Evolutionary conservation across 139 green algal species (phyloP).

Genomic region (Closterium sp.): DNA sequence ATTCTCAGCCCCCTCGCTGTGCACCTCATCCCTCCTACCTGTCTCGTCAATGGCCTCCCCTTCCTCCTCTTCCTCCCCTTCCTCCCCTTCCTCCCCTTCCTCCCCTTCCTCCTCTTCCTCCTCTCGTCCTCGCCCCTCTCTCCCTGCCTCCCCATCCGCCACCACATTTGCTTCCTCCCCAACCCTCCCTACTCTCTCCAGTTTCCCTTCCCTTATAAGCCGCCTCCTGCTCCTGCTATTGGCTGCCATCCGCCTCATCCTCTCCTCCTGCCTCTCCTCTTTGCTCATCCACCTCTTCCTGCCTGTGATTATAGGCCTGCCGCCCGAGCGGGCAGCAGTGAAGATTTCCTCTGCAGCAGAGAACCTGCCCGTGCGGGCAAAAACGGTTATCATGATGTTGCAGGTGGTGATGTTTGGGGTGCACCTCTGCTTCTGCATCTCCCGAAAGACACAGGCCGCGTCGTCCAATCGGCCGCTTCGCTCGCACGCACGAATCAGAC

Average conservation of each 20-base stretch:
- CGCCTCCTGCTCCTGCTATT: not conserved
- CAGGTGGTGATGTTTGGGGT: constrained; percentile 18
- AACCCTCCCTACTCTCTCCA: not conserved
- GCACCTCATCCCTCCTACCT: not conserved
- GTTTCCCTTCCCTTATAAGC: not conserved
- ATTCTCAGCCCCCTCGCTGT: not conserved
- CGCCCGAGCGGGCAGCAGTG: too few species aligned
- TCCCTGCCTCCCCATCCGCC: not conserved
- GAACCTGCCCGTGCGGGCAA: not conserved
- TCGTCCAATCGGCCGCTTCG: not conserved
- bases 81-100: not conserved
- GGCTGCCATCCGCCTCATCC: not conserved
- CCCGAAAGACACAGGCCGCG: not conserved
- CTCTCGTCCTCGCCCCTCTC: not conserved
- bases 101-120: not conserved
- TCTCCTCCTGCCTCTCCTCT: not conserved
- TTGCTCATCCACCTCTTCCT: not conserved
- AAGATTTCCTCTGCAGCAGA: too few species aligned
- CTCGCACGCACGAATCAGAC: constrained; percentile 14
- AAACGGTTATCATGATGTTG: constrained; percentile 23
- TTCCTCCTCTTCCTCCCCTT: not conserved
- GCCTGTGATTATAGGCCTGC: too few species aligned
- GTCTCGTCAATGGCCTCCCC: not conserved
- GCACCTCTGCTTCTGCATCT: constrained; percentile 7
- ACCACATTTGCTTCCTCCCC: not conserved